Conservation (phyloP, 305 asterid genomes). For the Petunia hybrid region DNA sequence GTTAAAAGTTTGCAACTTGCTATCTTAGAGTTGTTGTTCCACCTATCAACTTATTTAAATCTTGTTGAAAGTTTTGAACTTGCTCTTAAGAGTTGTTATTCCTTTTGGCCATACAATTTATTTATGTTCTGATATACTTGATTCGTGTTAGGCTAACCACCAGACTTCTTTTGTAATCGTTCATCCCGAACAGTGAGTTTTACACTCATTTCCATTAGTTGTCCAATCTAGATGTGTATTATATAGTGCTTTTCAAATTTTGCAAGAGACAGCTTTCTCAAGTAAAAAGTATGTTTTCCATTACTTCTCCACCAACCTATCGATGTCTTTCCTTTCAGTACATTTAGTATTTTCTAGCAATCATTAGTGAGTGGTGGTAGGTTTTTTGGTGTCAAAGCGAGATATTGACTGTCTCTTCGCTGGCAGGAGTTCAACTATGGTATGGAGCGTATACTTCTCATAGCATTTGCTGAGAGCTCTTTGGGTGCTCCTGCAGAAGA, state of each 20-base stretch:
- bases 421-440: slow-evolving; percentile 86
- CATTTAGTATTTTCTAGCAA: slow-evolving; percentile 7
- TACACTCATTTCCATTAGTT: neutral
- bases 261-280: neutral
- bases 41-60: neutral
- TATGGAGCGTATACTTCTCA: slow-evolving; percentile 65
- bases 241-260: neutral
- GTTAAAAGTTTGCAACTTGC: neutral
- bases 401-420: slow-evolving; percentile 7
- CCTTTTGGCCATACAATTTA: slow-evolving; percentile 10
- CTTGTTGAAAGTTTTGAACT: neutral
- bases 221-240: slow-evolving; percentile 4
- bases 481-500: slow-evolving; percentile 57
- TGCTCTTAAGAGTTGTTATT: slow-evolving; percentile 12
- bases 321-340: slow-evolving; percentile 6
- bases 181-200: neutral
- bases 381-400: neutral
- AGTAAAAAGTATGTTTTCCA: neutral
- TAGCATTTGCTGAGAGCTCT: slow-evolving; percentile 56
- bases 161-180: neutral
- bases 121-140: neutral
- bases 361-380: neutral
- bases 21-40: slow-evolving; percentile 13
- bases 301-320: neutral
- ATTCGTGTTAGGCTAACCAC: neutral